Percentiles rank a stretch among this genome's conserved stretches.
Evolutionary conservation across 345 rosid genomes (phyloP).

Genomic region (Hypericum perforatum): DNA sequence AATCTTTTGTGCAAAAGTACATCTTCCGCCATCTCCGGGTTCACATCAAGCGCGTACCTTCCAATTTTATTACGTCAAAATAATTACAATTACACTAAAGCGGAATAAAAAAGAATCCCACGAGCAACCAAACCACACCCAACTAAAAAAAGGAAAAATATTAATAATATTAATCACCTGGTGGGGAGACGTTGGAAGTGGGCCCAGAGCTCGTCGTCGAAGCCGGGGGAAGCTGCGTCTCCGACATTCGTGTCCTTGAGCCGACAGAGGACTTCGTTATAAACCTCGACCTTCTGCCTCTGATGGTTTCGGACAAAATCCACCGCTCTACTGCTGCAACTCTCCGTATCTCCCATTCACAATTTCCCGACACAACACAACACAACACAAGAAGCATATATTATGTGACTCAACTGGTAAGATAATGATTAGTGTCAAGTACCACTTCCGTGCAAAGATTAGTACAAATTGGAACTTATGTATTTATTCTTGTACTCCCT

Average conservation of each 20-base stretch:
- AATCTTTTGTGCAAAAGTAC: conserved; percentile 59
- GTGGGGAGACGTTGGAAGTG: conserved; percentile 48
- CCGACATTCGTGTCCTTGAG: conserved; percentile 29
- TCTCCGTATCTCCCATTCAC: conserved; percentile 42
- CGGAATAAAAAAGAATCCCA: neutral
- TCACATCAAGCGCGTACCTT: conserved; percentile 60
- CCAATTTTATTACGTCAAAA: neutral
- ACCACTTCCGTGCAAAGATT: no score
- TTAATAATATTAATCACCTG: no score
- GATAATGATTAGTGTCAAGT: neutral
- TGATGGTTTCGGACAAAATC: conserved; percentile 26
- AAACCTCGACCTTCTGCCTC: conserved; percentile 41
- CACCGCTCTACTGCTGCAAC: conserved; percentile 45
- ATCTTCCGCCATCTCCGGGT: conserved; percentile 51
- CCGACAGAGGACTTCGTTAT: conserved; percentile 33
- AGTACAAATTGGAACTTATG: no score
- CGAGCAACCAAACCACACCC: neutral
- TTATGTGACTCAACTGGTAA: no score
- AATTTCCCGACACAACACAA: no score
- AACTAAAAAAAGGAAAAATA: no score
- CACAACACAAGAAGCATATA: no score
- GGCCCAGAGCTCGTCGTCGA: conserved; percentile 52
- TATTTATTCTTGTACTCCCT: no score
- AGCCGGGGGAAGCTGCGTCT: conserved; percentile 29
- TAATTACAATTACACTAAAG: neutral